Percentiles rank a stretch among this genome's conserved stretches.
These are phyloP conservation scores for Cairneyella variabilis DNA, from an alignment of 495 filamentous ascomycete species.

Conservation along the genomic window DNA sequence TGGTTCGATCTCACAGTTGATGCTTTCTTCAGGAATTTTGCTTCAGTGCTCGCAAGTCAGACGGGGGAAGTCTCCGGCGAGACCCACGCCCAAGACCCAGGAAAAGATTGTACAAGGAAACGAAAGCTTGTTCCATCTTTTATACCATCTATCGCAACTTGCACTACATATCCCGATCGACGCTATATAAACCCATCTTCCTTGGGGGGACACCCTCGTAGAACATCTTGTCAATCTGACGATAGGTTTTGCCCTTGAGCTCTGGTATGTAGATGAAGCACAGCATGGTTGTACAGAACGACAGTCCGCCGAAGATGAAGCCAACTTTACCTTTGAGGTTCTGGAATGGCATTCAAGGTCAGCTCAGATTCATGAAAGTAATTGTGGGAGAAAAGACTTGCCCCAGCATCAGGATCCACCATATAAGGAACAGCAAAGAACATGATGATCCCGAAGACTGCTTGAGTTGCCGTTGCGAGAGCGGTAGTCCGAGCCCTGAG, in stretches of 20 bases:
- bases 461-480: slow-evolving; percentile 57
- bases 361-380: too few relatives aligned
- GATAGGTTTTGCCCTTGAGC: slow-evolving; percentile 52
- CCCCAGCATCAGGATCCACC: slow-evolving; percentile 59
- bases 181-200: slow-evolving; percentile 29
- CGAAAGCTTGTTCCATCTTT: too few relatives aligned
- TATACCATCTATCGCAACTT: too few relatives aligned
- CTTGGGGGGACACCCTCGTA: slow-evolving; percentile 34
- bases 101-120: too few relatives aligned
- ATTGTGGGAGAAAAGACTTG: too few relatives aligned
- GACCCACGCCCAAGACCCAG: too few relatives aligned
- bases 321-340: slow-evolving; percentile 63
- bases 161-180: too few relatives aligned
- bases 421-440: slow-evolving; percentile 63
- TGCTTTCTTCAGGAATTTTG: too few relatives aligned
- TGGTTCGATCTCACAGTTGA: too few relatives aligned
- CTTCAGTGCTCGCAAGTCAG: too few relatives aligned
- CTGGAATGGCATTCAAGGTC: too few relatives aligned
- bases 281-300: slow-evolving; percentile 29
- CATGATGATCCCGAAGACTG: slow-evolving; percentile 54
- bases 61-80: too few relatives aligned
- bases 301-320: slow-evolving; percentile 62
- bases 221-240: slow-evolving; percentile 48
- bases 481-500: slow-evolving; percentile 60
- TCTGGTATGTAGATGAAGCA: slow-evolving; percentile 37